Conservation (phyloP, 129 eudicot species). For the Tanacetum coccineum region DNA sequence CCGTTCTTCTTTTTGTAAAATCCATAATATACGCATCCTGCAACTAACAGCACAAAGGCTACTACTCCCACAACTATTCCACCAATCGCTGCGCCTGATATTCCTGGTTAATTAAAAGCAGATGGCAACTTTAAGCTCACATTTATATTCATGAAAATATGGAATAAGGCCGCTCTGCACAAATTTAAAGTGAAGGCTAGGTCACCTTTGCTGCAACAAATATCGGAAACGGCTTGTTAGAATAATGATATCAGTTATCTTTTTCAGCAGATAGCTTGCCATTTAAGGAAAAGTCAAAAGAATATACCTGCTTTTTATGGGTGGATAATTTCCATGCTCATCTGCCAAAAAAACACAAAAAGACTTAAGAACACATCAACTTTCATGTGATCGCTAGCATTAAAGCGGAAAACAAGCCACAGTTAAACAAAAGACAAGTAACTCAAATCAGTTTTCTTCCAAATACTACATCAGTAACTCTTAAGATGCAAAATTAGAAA, state of each 20-base stretch:
- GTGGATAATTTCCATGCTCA: conserved; percentile 52
- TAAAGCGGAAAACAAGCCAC: too few species aligned
- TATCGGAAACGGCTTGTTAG: conserved; percentile 14
- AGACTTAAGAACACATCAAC: conserved; percentile 13
- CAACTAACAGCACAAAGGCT: conserved; percentile 48
- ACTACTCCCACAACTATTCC: conserved; percentile 56
- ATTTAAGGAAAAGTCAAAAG: conserved; percentile 18
- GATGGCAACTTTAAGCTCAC: conserved; percentile 22
- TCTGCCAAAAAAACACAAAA: conserved; percentile 40
- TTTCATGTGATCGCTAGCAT: not conserved
- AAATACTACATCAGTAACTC: not conserved
- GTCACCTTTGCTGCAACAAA: too few species aligned
- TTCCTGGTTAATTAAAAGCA: conserved; percentile 30
- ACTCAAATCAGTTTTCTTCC: not conserved
- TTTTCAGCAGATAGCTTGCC: not conserved
- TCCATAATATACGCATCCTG: conserved; percentile 42
- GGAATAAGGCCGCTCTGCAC: conserved; percentile 24
- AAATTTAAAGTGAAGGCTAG: too few species aligned
- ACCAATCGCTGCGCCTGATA: conserved; percentile 48
- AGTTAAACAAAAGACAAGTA: not conserved
- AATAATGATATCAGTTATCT: not conserved
- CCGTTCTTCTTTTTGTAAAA: conserved; percentile 49
- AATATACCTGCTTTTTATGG: conserved; percentile 41
- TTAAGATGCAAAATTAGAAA: not conserved
- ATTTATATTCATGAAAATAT: conserved; percentile 17